phyloP scores from a whole-genome alignment of 1,284 basidiomycete genomes.

The Stygiomarasmius scandens region DNA sequence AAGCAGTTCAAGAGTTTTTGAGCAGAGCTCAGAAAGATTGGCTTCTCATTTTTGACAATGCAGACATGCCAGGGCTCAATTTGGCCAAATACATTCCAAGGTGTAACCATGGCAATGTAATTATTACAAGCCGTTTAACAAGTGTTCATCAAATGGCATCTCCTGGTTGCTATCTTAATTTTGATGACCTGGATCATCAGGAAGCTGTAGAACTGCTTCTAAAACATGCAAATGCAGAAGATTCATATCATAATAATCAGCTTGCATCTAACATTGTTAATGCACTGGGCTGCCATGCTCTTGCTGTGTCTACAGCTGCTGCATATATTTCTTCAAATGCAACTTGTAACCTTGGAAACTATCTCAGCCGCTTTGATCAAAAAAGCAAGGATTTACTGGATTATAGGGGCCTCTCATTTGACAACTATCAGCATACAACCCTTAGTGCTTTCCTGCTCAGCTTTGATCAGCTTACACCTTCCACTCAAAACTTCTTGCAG shows the following conservation, averaged over 20 bases:
- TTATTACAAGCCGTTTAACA: too few relatives aligned
- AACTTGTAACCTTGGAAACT: neutral
- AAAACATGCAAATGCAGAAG: neutral
- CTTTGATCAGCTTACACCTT: neutral
- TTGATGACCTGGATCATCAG: neutral
- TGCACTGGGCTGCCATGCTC: neutral
- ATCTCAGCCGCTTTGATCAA: neutral
- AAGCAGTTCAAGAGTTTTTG: neutral
- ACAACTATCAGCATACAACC: too few relatives aligned
- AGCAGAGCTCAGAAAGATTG: neutral
- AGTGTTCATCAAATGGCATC: neutral
- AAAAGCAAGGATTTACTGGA: neutral
- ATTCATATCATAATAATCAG: neutral
- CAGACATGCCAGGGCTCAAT: neutral
- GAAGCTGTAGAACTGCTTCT: conserved; percentile 5
- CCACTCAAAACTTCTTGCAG: neutral
- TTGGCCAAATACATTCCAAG: too few relatives aligned
- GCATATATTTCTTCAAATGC: neutral
- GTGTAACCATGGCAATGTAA: too few relatives aligned
- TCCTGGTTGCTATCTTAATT: neutral
- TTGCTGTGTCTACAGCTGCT: neutral
- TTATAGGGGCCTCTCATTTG: neutral
- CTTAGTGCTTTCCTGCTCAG: neutral
- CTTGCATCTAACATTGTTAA: neutral
- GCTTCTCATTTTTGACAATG: conserved; percentile 4